Evolutionary conservation across 805 yeast species (phyloP).

Genomic region (Pichia paraexigua): DNA sequence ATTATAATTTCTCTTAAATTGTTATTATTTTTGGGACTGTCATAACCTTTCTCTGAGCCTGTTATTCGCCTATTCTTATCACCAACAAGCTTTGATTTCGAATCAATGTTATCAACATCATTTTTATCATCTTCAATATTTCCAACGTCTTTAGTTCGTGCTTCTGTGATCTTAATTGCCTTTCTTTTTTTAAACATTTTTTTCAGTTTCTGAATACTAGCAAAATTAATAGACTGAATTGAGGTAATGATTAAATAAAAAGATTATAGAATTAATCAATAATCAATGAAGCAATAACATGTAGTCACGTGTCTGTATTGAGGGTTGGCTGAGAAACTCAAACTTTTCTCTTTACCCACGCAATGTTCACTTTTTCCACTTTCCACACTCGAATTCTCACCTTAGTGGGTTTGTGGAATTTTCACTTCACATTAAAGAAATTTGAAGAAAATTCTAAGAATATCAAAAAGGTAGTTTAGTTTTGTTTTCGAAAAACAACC

Average conservation of each 20-base stretch:
- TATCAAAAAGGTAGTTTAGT: background rate
- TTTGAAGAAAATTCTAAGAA: no score
- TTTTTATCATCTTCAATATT: background rate
- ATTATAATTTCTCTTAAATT: background rate
- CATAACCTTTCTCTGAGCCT: background rate
- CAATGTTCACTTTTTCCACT: background rate
- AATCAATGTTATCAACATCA: background rate
- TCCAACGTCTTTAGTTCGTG: background rate
- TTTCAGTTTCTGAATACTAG: no score
- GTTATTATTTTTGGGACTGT: background rate
- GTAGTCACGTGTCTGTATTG: background rate
- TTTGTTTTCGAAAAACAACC: conserved; percentile 1
- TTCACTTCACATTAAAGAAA: background rate
- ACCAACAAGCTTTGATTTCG: background rate
- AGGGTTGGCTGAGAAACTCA: background rate
- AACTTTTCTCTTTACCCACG: background rate
- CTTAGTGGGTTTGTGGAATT: background rate
- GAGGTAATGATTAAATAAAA: no score
- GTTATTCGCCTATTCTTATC: background rate
- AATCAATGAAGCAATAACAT: background rate
- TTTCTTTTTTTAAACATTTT: conserved; percentile 35
- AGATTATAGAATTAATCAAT: no score
- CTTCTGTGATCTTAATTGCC: conserved; percentile 10
- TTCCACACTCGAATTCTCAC: background rate
- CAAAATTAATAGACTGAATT: no score